phyloP scores from a whole-genome alignment of 2,329 filamentous ascomycete genomes.

The Venturiaceae sp. region DNA sequence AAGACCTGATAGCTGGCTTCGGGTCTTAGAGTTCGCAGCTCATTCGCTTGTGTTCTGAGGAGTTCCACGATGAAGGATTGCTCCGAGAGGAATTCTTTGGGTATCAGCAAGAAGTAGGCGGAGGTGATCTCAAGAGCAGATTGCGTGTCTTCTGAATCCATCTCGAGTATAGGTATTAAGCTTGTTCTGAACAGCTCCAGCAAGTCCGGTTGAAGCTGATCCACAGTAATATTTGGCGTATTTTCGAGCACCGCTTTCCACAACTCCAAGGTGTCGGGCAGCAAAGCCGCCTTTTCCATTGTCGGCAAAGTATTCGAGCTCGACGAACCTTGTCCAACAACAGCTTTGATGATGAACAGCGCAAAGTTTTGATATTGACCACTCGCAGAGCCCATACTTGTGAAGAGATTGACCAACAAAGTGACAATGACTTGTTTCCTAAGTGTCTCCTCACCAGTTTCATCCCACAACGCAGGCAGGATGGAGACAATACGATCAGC shows the following conservation, averaged over 20 bases:
- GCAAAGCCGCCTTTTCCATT: slow-evolving; percentile 66
- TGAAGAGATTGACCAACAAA: slow-evolving; percentile 75
- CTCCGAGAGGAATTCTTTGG: slow-evolving; percentile 34
- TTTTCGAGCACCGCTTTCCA: slow-evolving; percentile 71
- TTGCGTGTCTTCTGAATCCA: slow-evolving; percentile 37
- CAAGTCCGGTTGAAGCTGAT: slow-evolving; percentile 26
- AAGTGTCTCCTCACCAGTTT: slow-evolving; percentile 76
- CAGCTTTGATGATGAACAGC: slow-evolving; percentile 63
- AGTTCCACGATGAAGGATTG: slow-evolving; percentile 26
- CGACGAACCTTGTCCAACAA: neutral
- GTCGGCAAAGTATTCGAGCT: slow-evolving; percentile 46
- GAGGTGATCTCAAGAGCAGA: slow-evolving; percentile 40
- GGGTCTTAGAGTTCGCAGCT: slow-evolving; percentile 36
- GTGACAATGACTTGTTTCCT: slow-evolving; percentile 90
- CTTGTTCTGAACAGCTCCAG: slow-evolving; percentile 29
- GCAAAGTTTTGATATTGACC: slow-evolving; percentile 5
- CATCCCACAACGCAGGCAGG: slow-evolving; percentile 75
- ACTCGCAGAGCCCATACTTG: slow-evolving; percentile 56
- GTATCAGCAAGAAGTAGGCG: slow-evolving; percentile 37
- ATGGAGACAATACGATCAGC: slow-evolving; percentile 75
- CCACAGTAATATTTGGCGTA: slow-evolving; percentile 33
- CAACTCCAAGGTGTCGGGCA: slow-evolving; percentile 85
- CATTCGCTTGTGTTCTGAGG: slow-evolving; percentile 27
- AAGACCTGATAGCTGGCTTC: slow-evolving; percentile 38
- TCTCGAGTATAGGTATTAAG: slow-evolving; percentile 37